A percentile compares a stretch with the other conserved stretches of the same genome.
phyloP scores from a whole-genome alignment of 1,139 yeast species.

The Wickerhamomyces sp. region DNA sequence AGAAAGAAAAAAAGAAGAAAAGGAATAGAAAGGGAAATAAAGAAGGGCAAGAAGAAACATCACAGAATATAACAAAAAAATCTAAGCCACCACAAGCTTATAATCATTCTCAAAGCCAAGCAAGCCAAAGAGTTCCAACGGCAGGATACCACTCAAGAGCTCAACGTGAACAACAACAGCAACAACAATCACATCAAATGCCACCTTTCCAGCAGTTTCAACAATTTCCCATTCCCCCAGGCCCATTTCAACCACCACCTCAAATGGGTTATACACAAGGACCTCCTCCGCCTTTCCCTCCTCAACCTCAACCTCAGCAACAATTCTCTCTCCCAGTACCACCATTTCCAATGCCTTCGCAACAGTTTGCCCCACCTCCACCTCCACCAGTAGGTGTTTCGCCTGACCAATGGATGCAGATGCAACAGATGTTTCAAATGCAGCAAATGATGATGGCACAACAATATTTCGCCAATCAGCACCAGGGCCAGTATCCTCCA shows the following conservation, averaged over 20 bases:
- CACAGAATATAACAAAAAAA: slow-evolving; percentile 47
- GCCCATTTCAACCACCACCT: slow-evolving; percentile 15
- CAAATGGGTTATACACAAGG: slow-evolving; percentile 6
- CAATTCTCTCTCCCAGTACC: slow-evolving; percentile 6
- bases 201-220: slow-evolving; percentile 15
- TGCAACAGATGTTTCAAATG: slow-evolving; percentile 28
- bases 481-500: slow-evolving; percentile 16
- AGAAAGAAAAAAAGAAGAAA: slow-evolving; percentile 50
- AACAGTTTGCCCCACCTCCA: background rate
- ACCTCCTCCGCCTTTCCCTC: background rate
- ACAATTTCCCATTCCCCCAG: slow-evolving; percentile 15
- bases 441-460: slow-evolving; percentile 29
- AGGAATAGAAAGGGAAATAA: slow-evolving; percentile 37
- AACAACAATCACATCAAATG: slow-evolving; percentile 7
- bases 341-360: slow-evolving; percentile 7
- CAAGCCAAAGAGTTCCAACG: slow-evolving; percentile 7
- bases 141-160: slow-evolving; percentile 19
- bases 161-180: slow-evolving; percentile 19
- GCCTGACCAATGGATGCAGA: slow-evolving; percentile 15
- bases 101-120: slow-evolving; percentile 11
- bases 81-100: slow-evolving; percentile 14
- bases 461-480: slow-evolving; percentile 21
- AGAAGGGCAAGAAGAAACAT: slow-evolving; percentile 1
- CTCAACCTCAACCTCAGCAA: background rate
- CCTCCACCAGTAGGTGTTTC: slow-evolving; percentile 3